Evolutionary conservation across 192 early-diverging fungal genomes (phyloP).

Genomic region (Podila epigama): DNA sequence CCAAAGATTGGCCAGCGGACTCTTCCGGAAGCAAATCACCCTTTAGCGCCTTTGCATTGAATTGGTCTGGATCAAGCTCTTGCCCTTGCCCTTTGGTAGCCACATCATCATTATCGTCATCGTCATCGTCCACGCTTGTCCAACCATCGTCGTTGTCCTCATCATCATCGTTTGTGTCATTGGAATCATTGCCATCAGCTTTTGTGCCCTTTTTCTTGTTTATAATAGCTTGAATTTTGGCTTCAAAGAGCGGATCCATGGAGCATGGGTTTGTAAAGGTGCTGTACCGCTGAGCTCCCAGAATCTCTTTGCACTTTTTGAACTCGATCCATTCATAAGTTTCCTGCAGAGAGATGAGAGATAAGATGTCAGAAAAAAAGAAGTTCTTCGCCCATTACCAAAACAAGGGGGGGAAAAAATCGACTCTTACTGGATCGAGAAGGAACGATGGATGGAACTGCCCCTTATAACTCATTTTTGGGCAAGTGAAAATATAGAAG

Average conservation of each 20-base stretch:
- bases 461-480: slow-evolving; percentile 95
- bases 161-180: slow-evolving; percentile 18
- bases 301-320: slow-evolving; percentile 55
- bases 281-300: slow-evolving; percentile 62
- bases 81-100: not conserved
- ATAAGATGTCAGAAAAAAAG: not conserved
- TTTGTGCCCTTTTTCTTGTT: slow-evolving; percentile 8
- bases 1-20: too few relatives aligned
- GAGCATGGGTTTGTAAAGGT: slow-evolving; percentile 40
- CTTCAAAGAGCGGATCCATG: slow-evolving; percentile 21
- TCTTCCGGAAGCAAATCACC: not conserved
- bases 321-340: slow-evolving; percentile 61
- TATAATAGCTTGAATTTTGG: slow-evolving; percentile 18
- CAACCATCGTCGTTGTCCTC: slow-evolving; percentile 17
- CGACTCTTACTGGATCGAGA: slow-evolving; percentile 68
- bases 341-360: slow-evolving; percentile 27
- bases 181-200: not conserved
- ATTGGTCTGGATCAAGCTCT: slow-evolving; percentile 10
- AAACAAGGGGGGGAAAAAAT: not conserved
- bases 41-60: slow-evolving; percentile 9
- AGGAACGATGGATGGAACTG: slow-evolving; percentile 86
- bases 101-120: slow-evolving; percentile 16
- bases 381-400: too few relatives aligned
- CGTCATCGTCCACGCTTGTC: slow-evolving; percentile 16
- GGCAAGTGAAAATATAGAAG: slow-evolving; percentile 90